Evolutionary conservation across 768 basidiomycete genomes (phyloP).

Genomic region (Brasilioporus rufonigricans): DNA sequence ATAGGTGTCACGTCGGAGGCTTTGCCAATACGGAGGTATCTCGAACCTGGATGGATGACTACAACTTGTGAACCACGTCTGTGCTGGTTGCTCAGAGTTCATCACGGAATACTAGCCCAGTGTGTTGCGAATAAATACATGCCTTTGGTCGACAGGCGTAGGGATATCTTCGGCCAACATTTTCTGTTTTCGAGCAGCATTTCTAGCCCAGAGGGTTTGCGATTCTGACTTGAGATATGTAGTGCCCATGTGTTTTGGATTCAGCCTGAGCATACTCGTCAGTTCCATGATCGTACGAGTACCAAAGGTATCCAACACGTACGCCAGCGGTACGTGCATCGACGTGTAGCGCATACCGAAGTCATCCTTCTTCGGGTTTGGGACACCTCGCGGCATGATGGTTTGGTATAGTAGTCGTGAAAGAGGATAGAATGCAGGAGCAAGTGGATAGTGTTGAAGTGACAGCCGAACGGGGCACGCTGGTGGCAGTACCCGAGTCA

Average conservation of each 20-base stretch:
- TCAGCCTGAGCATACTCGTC: slow-evolving; percentile 45
- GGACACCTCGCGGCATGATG: slow-evolving; percentile 77
- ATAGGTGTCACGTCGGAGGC: slow-evolving; percentile 77
- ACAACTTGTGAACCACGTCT: slow-evolving; percentile 78
- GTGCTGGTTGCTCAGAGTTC: slow-evolving; percentile 31
- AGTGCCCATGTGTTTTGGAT: slow-evolving; percentile 77
- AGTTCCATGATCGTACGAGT: slow-evolving; percentile 6
- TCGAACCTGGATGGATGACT: slow-evolving; percentile 78
- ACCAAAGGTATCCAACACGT: slow-evolving; percentile 23
- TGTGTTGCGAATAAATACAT: slow-evolving; percentile 5
- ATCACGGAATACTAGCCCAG: slow-evolving; percentile 13
- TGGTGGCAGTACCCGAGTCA: no score
- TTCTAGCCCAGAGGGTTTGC: slow-evolving; percentile 73
- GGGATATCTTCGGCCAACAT: slow-evolving; percentile 39
- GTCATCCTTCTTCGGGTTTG: slow-evolving; percentile 78
- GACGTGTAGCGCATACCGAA: slow-evolving; percentile 78
- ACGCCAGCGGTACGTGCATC: slow-evolving; percentile 80
- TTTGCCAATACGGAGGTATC: slow-evolving; percentile 68
- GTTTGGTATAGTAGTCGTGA: neutral
- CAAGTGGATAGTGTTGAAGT: neutral
- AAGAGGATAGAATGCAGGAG: neutral
- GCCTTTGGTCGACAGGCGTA: slow-evolving; percentile 48
- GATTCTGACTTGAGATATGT: slow-evolving; percentile 76
- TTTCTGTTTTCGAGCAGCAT: slow-evolving; percentile 54
- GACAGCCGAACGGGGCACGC: no score